Conservation (phyloP, 495 filamentous ascomycete species). For the Penicillium tannophilum region DNA sequence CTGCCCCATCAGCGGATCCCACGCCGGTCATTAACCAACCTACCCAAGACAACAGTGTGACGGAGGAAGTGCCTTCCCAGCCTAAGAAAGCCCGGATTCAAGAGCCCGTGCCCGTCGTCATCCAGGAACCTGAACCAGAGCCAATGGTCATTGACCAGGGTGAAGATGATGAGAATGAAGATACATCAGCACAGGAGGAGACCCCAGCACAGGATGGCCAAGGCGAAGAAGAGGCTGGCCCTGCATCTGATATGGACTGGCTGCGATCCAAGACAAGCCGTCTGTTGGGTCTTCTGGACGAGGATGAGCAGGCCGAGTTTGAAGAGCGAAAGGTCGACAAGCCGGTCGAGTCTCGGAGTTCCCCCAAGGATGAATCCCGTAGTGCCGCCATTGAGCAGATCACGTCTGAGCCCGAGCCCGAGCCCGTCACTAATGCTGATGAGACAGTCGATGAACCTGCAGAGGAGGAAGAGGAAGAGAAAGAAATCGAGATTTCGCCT, state of each 20-base stretch:
- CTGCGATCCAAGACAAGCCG: slow-evolving; percentile 89
- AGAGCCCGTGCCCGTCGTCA: slow-evolving; percentile 12
- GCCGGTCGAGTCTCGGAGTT: slow-evolving; percentile 15
- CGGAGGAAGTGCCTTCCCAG: slow-evolving; percentile 46
- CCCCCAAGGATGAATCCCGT: slow-evolving; percentile 26
- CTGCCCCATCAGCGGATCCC: slow-evolving; percentile 23
- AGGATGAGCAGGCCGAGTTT: slow-evolving; percentile 53
- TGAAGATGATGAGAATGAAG: slow-evolving; percentile 21
- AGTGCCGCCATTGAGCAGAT: slow-evolving; percentile 26
- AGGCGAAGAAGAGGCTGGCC: slow-evolving; percentile 23
- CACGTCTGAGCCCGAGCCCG: slow-evolving; percentile 14
- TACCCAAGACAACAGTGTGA: slow-evolving; percentile 24
- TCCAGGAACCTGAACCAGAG: slow-evolving; percentile 24
- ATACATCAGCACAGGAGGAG: slow-evolving; percentile 12
- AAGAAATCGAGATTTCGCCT: slow-evolving; percentile 21
- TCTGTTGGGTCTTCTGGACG: slow-evolving; percentile 79
- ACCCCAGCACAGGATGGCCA: slow-evolving; percentile 22
- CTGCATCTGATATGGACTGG: slow-evolving; percentile 79
- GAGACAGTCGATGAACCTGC: slow-evolving; percentile 20
- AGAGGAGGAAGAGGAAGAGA: slow-evolving; percentile 11
- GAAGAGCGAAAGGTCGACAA: slow-evolving; percentile 26
- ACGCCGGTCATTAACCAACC: slow-evolving; percentile 25
- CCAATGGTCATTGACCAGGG: slow-evolving; percentile 31
- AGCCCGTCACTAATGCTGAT: slow-evolving; percentile 25
- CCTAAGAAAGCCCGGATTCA: slow-evolving; percentile 45